These are phyloP conservation scores for Parietaria judaica DNA, from an alignment of 306 rosid genomes.

Conservation along the genomic window DNA sequence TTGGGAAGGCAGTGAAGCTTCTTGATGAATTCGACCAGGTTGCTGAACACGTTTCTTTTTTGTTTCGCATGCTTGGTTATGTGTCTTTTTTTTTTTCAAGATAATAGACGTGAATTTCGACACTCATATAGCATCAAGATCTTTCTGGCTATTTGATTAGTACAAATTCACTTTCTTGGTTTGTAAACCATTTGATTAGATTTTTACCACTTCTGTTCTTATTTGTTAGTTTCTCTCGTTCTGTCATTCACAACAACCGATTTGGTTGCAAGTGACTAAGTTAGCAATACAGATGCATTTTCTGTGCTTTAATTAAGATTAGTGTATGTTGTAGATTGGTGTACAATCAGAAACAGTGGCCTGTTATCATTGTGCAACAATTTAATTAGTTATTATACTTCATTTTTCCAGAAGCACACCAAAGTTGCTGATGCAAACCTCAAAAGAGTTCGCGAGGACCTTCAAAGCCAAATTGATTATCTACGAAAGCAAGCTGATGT, in stretches of 20 bases:
- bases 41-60: slow-evolving; percentile 19
- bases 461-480: slow-evolving; percentile 67
- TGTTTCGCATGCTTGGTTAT: slow-evolving; percentile 12
- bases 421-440: slow-evolving; percentile 55
- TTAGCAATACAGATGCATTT: neutral
- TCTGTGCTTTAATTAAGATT: neutral
- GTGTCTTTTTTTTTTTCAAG: neutral
- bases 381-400: neutral
- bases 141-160: neutral
- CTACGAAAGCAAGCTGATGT: slow-evolving; percentile 84
- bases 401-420: slow-evolving; percentile 45
- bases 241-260: neutral
- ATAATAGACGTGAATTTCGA: neutral
- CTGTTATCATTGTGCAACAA: slow-evolving; percentile 4
- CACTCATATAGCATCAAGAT: neutral
- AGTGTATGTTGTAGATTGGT: neutral
- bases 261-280: neutral
- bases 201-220: neutral
- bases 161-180: neutral
- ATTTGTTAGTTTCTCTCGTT: neutral
- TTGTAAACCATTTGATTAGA: neutral
- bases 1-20: slow-evolving; percentile 67
- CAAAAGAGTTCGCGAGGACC: slow-evolving; percentile 69
- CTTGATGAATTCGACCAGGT: slow-evolving; percentile 95
- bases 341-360: neutral